These are phyloP conservation scores for Eleusine indica DNA, from an alignment of 176 grass and related monocot genomes.

Conservation along the genomic window DNA sequence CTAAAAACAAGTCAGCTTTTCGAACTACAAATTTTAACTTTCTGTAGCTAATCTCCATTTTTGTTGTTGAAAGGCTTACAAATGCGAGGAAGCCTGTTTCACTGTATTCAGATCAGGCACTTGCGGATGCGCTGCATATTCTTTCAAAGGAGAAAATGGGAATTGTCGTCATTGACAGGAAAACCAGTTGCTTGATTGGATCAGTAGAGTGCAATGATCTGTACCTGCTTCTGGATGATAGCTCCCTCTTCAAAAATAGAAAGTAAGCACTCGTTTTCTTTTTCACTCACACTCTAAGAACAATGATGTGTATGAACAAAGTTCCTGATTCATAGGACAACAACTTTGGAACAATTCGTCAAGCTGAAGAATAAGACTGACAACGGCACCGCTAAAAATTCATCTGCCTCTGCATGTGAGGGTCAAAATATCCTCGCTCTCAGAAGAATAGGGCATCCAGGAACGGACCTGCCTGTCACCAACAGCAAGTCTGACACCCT, in stretches of 20 bases:
- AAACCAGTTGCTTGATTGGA: conserved; percentile 41
- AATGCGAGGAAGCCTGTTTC: conserved; percentile 18
- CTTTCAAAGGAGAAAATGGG: conserved; percentile 49
- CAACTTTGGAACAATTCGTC: conserved; percentile 36
- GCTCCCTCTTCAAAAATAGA: conserved; percentile 48
- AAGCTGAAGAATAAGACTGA: conserved; percentile 22
- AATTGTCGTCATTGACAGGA: conserved; percentile 48
- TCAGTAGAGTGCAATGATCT: conserved; percentile 49
- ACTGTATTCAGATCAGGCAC: conserved; percentile 45
- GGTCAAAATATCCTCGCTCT: conserved; percentile 11
- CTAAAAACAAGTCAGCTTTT: neutral
- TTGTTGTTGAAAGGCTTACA: conserved; percentile 31
- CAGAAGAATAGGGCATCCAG: neutral
- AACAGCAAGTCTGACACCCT: conserved; percentile 45
- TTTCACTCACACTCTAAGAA: neutral
- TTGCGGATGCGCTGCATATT: conserved; percentile 34
- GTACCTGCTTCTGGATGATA: conserved; percentile 57
- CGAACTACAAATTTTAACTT: neutral
- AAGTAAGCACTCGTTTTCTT: conserved; percentile 39
- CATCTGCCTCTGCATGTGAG: conserved; percentile 10
- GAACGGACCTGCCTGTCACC: neutral
- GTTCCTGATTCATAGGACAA: conserved; percentile 25
- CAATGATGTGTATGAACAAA: neutral
- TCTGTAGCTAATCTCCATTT: neutral
- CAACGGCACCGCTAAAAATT: neutral